These are phyloP conservation scores for Chaetoscypha palmicola DNA, from an alignment of 2,329 filamentous ascomycete genomes.

Conservation along the genomic window DNA sequence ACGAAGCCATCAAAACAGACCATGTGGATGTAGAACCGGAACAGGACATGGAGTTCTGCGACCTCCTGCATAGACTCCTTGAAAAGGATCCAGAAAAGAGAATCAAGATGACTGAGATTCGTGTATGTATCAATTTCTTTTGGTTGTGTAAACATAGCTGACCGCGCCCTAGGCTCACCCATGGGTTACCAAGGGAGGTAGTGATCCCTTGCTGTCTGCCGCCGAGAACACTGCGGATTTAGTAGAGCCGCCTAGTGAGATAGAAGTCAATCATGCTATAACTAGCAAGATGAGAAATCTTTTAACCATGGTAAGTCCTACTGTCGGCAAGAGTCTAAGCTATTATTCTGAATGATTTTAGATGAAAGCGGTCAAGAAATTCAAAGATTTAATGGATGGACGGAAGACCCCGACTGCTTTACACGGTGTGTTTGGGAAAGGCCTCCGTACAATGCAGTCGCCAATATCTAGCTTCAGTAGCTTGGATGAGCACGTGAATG, in stretches of 20 bases:
- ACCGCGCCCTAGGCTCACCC: slow-evolving; percentile 64
- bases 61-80: slow-evolving; percentile 67
- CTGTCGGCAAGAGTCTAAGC: too few relatives aligned
- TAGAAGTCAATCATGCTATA: slow-evolving; percentile 85
- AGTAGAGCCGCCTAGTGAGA: slow-evolving; percentile 77
- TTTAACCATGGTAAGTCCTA: slow-evolving; percentile 61
- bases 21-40: slow-evolving; percentile 54
- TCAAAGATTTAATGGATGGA: slow-evolving; percentile 66
- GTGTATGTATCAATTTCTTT: slow-evolving; percentile 49
- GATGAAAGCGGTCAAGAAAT: slow-evolving; percentile 87
- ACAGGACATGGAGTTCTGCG: slow-evolving; percentile 60
- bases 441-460: slow-evolving; percentile 39
- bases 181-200: slow-evolving; percentile 81
- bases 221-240: slow-evolving; percentile 81
- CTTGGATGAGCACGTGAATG: neutral
- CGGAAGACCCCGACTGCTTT: slow-evolving; percentile 43
- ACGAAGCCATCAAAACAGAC: slow-evolving; percentile 77
- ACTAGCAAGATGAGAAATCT: slow-evolving; percentile 84
- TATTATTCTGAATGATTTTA: too few relatives aligned
- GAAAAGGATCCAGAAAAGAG: slow-evolving; percentile 80
- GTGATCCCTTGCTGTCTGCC: slow-evolving; percentile 68
- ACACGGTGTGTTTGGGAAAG: slow-evolving; percentile 52
- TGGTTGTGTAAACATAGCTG: slow-evolving; percentile 4
- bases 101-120: slow-evolving; percentile 74
- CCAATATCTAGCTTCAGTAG: neutral